Evolutionary conservation across 352 stramenopile species (phyloP), one percentile per base, ranked within the genome.

Genomic region (Globisporangium echinulatum): DNA sequence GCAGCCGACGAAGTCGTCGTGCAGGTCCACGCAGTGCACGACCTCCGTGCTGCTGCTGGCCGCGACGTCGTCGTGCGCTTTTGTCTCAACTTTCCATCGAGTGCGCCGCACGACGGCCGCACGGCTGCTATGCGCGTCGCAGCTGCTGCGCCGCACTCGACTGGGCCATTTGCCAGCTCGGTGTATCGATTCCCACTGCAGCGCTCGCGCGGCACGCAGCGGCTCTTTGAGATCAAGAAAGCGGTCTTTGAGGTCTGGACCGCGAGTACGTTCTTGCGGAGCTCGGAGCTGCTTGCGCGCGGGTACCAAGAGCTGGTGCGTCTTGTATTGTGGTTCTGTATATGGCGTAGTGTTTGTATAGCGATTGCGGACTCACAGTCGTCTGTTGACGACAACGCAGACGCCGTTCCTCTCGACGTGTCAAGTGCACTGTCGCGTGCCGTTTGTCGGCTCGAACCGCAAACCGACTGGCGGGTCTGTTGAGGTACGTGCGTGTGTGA

Each of bases 211-310:
- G 84, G 84, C 11, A 88, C 78, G 0, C 74, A 87, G 46, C 81
- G 82, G 2, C 63, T 93, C n/a, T 87, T 88, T 64, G 82, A 90
- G 65, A 86, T 93, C 17, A 88, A 89, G 58, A 93, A 92, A 50
- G 78, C 77, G 0, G 42, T 76, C 51, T 89, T 93, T 51, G 84
- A 93, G 68, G 78, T 93, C 49, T 91, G 82, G 76, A 77, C 74
- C 2, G 68, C 78, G 0, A 75, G 67, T 44, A 83, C 79, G 1
- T 64, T 91, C 7, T 79, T 91, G 14, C 70, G 76, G 4, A 88
- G 80, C n/a, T 59, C 82, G 11, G 79, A 93, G 65, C 62, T 90
- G 6, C 63, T 92, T 9, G 80, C 79, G 0, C 68, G 81, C 40
- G 75, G 70, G 11, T 89, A 88, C 61, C 75, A 87, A 57, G 72